Conservation (phyloP, 495 filamentous ascomycete species). For the Sabuloglossum arenarium region DNA sequence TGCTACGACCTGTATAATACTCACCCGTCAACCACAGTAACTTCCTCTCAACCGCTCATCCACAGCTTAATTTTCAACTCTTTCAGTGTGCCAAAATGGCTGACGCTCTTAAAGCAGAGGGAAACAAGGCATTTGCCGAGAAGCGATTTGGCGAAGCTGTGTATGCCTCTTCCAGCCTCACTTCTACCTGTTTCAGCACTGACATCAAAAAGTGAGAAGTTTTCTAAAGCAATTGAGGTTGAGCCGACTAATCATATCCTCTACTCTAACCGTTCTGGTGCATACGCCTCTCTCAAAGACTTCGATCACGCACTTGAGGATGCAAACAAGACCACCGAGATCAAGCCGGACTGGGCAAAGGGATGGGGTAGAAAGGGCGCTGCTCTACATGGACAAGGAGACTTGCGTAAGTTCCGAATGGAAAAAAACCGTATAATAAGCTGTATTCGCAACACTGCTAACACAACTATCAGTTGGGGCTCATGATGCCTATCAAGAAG, state of each 20-base stretch:
- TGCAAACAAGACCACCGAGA: conserved; percentile 74
- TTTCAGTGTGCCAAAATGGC: conserved; percentile 8
- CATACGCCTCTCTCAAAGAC: conserved; percentile 79
- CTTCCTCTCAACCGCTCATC: too few relatives aligned
- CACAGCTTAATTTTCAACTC: background rate
- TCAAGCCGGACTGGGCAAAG: conserved; percentile 97
- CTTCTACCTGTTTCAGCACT: conserved; percentile 6
- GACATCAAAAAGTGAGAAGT: conserved; percentile 49
- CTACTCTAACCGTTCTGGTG: conserved; percentile 92
- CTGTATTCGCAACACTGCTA: conserved; percentile 5
- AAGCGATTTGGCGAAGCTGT: conserved; percentile 93
- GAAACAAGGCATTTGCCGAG: conserved; percentile 92
- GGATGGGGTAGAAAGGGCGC: conserved; percentile 86
- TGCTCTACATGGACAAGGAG: conserved; percentile 67
- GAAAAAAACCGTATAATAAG: background rate
- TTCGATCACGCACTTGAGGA: conserved; percentile 71
- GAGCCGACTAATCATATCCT: conserved; percentile 84
- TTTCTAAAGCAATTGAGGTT: conserved; percentile 79
- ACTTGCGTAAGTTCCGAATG: conserved; percentile 36
- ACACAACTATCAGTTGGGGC: conserved; percentile 37
- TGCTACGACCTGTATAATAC: background rate
- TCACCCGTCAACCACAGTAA: background rate
- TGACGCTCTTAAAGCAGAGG: conserved; percentile 66
- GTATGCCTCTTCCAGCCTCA: conserved; percentile 31
- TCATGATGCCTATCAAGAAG: conserved; percentile 75